A percentile compares a stretch with the other conserved stretches of the same genome.
Evolutionary conservation across 306 rosid species (phyloP).

Genomic region (Casuarina glauca): DNA sequence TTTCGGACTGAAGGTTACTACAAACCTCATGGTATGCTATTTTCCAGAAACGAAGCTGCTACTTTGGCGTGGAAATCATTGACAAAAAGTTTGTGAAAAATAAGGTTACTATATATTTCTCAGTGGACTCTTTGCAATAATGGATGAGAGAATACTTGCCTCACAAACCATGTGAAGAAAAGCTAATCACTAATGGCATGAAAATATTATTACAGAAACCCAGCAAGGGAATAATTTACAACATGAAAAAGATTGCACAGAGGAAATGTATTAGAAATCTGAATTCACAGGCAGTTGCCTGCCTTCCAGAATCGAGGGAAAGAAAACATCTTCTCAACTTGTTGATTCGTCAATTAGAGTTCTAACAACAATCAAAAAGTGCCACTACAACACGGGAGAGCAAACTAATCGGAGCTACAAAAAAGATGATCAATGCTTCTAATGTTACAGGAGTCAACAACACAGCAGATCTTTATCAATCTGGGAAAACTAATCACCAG

Average conservation of each 20-base stretch:
- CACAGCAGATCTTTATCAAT: constrained; percentile 17
- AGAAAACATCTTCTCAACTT: neutral
- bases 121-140: neutral
- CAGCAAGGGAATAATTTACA: neutral
- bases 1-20: too few species aligned
- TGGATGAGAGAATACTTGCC: neutral
- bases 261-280: neutral
- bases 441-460: constrained; percentile 38
- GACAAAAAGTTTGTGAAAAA: too few species aligned
- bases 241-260: neutral
- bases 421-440: constrained; percentile 13
- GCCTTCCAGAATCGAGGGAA: neutral
- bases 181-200: neutral
- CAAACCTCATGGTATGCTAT: too few species aligned
- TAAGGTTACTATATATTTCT: neutral
- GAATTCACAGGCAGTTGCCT: neutral
- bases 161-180: neutral
- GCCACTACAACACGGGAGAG: neutral
- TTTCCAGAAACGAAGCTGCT: too few species aligned
- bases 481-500: constrained; percentile 15
- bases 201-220: neutral
- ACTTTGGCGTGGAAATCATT: too few species aligned
- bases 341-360: neutral
- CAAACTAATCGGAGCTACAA: constrained; percentile 8
- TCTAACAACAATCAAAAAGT: constrained; percentile 13